Conservation (phyloP, 176 grass and related monocot species). For the Guadua angustifolia region DNA sequence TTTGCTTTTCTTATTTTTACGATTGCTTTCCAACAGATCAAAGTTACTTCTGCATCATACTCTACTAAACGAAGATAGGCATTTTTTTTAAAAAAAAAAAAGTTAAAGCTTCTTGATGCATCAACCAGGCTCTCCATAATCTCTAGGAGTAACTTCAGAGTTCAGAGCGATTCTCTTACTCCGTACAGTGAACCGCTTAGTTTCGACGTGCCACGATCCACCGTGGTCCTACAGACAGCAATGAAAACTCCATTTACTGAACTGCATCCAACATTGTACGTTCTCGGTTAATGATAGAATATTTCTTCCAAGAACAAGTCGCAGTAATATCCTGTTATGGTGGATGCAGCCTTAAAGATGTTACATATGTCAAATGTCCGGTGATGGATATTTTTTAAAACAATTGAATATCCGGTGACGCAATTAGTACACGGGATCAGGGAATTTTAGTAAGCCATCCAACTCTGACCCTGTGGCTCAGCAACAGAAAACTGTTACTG, state of each 20-base stretch:
- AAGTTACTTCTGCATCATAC: constrained; percentile 4
- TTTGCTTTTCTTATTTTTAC: constrained; percentile 16
- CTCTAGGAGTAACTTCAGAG: neutral
- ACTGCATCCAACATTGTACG: neutral
- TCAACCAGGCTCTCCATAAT: neutral
- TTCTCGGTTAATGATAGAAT: neutral
- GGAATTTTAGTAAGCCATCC: constrained; percentile 21
- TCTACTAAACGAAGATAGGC: neutral
- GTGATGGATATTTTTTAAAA: no score
- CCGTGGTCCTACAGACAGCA: constrained; percentile 27
- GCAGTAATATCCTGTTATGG: neutral
- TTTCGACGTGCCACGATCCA: constrained; percentile 1
- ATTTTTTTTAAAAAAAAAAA: neutral
- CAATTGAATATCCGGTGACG: neutral
- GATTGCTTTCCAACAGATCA: neutral
- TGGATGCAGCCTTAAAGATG: neutral
- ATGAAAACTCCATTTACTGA: constrained; percentile 4
- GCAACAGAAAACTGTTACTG: neutral
- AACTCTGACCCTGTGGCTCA: constrained; percentile 12
- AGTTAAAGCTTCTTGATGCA: constrained; percentile 11
- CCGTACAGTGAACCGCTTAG: neutral
- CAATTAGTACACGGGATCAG: neutral
- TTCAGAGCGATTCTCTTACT: neutral
- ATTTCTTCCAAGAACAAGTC: neutral
- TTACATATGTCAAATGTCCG: neutral